These are phyloP conservation scores for Lasiosphaeris hirsuta DNA, from an alignment of 495 filamentous ascomycete genomes.

Conservation along the genomic window DNA sequence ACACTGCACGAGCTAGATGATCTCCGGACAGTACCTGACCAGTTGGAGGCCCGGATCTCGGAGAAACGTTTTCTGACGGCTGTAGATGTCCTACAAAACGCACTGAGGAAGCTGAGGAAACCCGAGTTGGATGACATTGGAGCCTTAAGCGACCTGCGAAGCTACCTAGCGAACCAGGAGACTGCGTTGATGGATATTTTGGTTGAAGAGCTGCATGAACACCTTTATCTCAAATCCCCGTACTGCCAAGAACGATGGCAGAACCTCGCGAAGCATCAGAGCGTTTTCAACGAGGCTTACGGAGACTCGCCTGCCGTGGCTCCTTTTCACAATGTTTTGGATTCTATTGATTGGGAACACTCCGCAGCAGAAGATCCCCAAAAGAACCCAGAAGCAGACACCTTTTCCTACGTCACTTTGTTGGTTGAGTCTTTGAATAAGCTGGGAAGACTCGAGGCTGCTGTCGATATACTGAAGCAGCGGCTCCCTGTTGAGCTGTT, in stretches of 20 bases:
- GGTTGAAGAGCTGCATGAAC: conserved; percentile 93
- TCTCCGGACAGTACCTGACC: conserved; percentile 85
- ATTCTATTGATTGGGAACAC: conserved; percentile 63
- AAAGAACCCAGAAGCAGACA: conserved; percentile 91
- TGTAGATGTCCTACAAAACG: conserved; percentile 87
- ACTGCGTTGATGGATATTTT: conserved; percentile 86
- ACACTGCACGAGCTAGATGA: conserved; percentile 81
- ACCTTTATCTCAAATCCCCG: conserved; percentile 93
- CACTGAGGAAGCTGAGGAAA: conserved; percentile 72
- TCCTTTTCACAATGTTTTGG: conserved; percentile 74
- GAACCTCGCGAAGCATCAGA: conserved; percentile 54
- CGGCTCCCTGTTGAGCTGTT: conserved; percentile 92
- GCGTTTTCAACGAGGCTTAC: conserved; percentile 37
- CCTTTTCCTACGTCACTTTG: conserved; percentile 86
- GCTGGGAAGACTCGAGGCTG: conserved; percentile 77
- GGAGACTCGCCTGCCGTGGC: conserved; percentile 44
- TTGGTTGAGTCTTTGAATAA: conserved; percentile 86
- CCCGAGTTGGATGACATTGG: conserved; percentile 91
- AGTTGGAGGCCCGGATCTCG: conserved; percentile 86
- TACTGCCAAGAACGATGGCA: conserved; percentile 97
- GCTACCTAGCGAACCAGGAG: conserved; percentile 91
- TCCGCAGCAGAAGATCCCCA: conserved; percentile 81
- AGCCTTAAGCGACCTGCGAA: conserved; percentile 77
- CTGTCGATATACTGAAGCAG: conserved; percentile 87
- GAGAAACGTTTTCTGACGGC: conserved; percentile 94